Percentiles rank a stretch among this genome's conserved stretches.
Conservation (phyloP, 2,329 filamentous ascomycete species). For the Aspergillus aculeatinus region DNA sequence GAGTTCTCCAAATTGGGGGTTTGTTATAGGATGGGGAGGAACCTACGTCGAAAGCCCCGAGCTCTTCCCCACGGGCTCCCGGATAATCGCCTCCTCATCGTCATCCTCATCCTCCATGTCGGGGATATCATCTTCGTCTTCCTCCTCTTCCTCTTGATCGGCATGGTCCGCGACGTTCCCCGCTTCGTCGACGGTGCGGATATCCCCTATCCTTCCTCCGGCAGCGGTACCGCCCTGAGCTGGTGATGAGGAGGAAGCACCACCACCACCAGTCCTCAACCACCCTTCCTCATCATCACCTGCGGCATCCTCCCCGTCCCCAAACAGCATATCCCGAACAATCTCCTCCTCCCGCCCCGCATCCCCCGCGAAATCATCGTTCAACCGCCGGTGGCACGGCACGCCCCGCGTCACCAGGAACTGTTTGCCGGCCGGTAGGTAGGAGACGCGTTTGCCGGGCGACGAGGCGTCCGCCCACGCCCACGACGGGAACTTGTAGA, state of each 20-base stretch:
- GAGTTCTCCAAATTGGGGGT: no score
- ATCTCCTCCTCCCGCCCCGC: constrained; percentile 83
- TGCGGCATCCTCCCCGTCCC: constrained; percentile 59
- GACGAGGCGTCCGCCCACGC: constrained; percentile 88
- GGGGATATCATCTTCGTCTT: constrained; percentile 74
- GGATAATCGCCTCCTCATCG: constrained; percentile 91
- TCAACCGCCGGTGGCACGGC: constrained; percentile 85
- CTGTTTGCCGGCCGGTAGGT: constrained; percentile 88
- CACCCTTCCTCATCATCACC: constrained; percentile 88
- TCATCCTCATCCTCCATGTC: constrained; percentile 98
- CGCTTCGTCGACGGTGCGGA: constrained; percentile 83
- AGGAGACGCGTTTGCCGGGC: constrained; percentile 72
- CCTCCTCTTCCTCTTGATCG: constrained; percentile 54
- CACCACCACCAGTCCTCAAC: constrained; percentile 74
- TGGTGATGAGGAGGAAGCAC: neutral
- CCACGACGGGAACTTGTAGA: constrained; percentile 99
- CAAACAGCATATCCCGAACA: constrained; percentile 72
- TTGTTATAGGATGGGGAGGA: neutral
- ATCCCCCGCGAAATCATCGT: constrained; percentile 89
- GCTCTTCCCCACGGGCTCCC: constrained; percentile 55
- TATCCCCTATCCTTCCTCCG: constrained; percentile 73
- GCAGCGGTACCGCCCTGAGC: constrained; percentile 56
- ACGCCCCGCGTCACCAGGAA: constrained; percentile 93
- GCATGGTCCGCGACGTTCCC: constrained; percentile 74
- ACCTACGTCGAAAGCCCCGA: constrained; percentile 56